A percentile compares a stretch with the other conserved stretches of the same genome.
Evolutionary conservation across 1,139 yeast genomes (phyloP).

Genomic region (Nadsonia starkeyi-henricii): DNA sequence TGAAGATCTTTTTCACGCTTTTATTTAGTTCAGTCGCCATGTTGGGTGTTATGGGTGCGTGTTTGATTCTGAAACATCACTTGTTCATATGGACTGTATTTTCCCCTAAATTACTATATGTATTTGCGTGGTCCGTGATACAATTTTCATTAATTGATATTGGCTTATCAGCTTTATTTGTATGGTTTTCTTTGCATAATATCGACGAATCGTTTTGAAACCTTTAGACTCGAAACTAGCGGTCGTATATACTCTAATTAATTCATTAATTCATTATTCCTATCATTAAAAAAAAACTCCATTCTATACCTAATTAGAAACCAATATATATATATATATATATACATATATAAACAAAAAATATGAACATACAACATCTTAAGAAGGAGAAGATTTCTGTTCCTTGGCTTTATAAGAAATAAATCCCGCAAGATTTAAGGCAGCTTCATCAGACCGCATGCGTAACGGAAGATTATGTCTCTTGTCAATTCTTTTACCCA

Average conservation of each 20-base stretch:
- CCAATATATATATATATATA: too few species aligned
- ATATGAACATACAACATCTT: too few species aligned
- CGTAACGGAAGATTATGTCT: constrained; percentile 45
- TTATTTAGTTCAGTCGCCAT: constrained; percentile 50
- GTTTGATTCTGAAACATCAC: constrained; percentile 66
- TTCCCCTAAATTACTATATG: constrained; percentile 78
- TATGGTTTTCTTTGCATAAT: not conserved
- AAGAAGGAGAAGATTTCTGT: not conserved
- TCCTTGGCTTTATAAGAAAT: constrained; percentile 46
- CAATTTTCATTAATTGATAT: constrained; percentile 18
- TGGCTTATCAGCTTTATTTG: constrained; percentile 4
- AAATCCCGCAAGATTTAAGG: constrained; percentile 56
- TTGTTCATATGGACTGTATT: constrained; percentile 95
- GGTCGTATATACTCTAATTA: too few species aligned
- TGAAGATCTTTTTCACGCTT: constrained; percentile 21
- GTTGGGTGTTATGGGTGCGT: constrained; percentile 46
- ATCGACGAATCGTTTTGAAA: not conserved
- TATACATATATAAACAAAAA: too few species aligned
- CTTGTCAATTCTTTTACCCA: constrained; percentile 54
- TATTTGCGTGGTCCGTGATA: constrained; percentile 52
- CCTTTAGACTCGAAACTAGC: too few species aligned
- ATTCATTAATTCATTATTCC: too few species aligned
- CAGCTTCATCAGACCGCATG: constrained; percentile 53
- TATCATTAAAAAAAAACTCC: too few species aligned
- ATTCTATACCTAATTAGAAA: too few species aligned